Percentiles rank a stretch among this genome's conserved stretches.
Evolutionary conservation across 805 yeast species (phyloP).

Genomic region (Metschnikowia shivogae): DNA sequence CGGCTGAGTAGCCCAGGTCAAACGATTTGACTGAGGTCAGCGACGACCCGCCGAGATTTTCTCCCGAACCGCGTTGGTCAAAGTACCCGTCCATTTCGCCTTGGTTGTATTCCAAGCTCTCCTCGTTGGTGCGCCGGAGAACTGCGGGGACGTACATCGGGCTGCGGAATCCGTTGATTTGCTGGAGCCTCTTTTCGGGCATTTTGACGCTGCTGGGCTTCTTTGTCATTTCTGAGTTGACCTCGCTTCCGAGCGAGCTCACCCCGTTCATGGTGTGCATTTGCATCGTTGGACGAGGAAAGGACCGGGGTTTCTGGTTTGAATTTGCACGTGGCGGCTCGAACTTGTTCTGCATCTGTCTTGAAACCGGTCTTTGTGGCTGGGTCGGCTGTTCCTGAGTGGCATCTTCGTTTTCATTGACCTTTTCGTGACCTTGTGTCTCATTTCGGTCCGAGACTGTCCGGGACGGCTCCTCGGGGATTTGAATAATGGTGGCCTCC

Average conservation of each 20-base stretch:
- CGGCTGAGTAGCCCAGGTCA: slow-evolving; percentile 29
- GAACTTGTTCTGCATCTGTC: neutral
- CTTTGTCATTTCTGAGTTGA: neutral
- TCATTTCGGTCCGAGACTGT: too few species aligned
- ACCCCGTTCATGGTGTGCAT: neutral
- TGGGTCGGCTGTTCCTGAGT: neutral
- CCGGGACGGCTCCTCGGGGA: neutral
- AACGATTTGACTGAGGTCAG: slow-evolving; percentile 28
- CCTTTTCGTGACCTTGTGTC: too few species aligned
- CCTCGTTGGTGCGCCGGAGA: slow-evolving; percentile 42
- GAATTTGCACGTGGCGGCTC: neutral
- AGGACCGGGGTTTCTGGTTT: neutral
- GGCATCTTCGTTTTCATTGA: too few species aligned
- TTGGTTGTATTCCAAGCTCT: slow-evolving; percentile 8
- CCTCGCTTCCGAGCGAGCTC: neutral
- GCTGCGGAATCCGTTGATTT: slow-evolving; percentile 74
- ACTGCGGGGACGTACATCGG: slow-evolving; percentile 93
- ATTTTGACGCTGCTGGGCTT: neutral
- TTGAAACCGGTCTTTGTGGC: neutral
- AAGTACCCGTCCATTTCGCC: slow-evolving; percentile 3
- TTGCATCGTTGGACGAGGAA: neutral
- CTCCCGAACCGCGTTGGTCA: neutral
- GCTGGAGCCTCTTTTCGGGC: slow-evolving; percentile 45
- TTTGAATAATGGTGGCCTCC: slow-evolving; percentile 3
- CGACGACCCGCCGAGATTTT: slow-evolving; percentile 9